phyloP scores from a whole-genome alignment of 2,329 filamentous ascomycete genomes.

The Beauveria pseudobassiana region DNA sequence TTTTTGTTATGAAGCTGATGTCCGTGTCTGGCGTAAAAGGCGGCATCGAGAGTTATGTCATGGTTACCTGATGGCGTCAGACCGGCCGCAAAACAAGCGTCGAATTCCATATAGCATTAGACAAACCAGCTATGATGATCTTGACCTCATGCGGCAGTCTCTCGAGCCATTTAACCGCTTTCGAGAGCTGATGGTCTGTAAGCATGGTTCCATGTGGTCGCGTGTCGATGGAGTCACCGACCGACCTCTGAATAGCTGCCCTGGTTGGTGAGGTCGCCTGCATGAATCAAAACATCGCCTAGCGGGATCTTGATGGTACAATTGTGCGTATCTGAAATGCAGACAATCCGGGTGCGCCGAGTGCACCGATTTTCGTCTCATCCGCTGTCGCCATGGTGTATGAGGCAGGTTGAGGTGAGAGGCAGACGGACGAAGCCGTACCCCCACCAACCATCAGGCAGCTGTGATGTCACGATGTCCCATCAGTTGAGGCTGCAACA shows the following conservation, averaged over 20 bases:
- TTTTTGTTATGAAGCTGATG: slow-evolving; percentile 45
- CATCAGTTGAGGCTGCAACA: not conserved
- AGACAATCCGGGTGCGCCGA: slow-evolving; percentile 58
- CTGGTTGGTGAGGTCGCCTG: slow-evolving; percentile 69
- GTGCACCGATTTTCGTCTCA: not conserved
- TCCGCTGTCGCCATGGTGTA: not conserved
- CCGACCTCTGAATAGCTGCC: slow-evolving; percentile 50
- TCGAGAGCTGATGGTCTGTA: slow-evolving; percentile 40
- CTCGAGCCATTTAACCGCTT: slow-evolving; percentile 59
- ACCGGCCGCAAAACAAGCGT: not conserved
- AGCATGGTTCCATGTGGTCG: slow-evolving; percentile 7
- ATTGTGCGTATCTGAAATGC: slow-evolving; percentile 72
- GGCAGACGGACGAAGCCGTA: not conserved
- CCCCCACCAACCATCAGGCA: not conserved
- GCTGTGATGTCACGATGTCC: not conserved
- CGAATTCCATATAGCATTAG: not conserved
- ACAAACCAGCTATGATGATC: slow-evolving; percentile 58
- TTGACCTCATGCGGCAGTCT: slow-evolving; percentile 61
- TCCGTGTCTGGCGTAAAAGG: slow-evolving; percentile 50
- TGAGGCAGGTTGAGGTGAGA: not conserved
- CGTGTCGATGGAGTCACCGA: not conserved
- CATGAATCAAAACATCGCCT: slow-evolving; percentile 69
- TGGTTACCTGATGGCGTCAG: slow-evolving; percentile 53
- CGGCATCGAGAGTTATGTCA: slow-evolving; percentile 61
- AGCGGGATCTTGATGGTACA: slow-evolving; percentile 55